Conservation (phyloP, 345 rosid genomes). For the Eucalyptus curtisii region DNA sequence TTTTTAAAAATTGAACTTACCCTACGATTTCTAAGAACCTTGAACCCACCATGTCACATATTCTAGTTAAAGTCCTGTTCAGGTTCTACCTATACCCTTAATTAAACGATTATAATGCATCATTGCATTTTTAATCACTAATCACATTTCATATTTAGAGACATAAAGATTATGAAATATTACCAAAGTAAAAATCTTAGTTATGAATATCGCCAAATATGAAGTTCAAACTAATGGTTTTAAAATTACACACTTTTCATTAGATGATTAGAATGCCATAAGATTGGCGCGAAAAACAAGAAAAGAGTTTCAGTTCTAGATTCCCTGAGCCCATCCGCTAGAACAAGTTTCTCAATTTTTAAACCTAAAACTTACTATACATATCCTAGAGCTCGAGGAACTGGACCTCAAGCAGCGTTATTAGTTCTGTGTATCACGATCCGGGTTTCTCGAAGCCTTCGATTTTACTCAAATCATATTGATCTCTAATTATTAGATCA, state of each 20-base stretch:
- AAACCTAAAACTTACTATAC: too few relatives aligned
- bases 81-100: not conserved
- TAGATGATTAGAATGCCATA: too few relatives aligned
- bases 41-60: not conserved
- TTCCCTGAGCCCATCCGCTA: accelerated
- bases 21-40: not conserved
- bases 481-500: too few relatives aligned
- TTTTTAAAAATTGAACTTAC: too few relatives aligned
- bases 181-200: too few relatives aligned
- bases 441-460: accelerated
- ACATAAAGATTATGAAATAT: not conserved
- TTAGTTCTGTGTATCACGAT: too few relatives aligned
- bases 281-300: accelerated
- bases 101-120: not conserved
- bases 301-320: accelerated
- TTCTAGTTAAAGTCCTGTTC: too few relatives aligned
- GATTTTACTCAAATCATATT: not conserved
- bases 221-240: not conserved
- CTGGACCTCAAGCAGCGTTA: accelerated
- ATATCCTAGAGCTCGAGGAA: too few relatives aligned
- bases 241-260: too few relatives aligned
- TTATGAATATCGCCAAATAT: accelerated
- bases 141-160: too few relatives aligned
- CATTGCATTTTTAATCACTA: too few relatives aligned
- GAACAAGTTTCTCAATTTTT: too few relatives aligned